Evolutionary conservation across 768 basidiomycete genomes (phyloP), one percentile per base, ranked within the genome.

Genomic region (Ramaria rubella): DNA sequence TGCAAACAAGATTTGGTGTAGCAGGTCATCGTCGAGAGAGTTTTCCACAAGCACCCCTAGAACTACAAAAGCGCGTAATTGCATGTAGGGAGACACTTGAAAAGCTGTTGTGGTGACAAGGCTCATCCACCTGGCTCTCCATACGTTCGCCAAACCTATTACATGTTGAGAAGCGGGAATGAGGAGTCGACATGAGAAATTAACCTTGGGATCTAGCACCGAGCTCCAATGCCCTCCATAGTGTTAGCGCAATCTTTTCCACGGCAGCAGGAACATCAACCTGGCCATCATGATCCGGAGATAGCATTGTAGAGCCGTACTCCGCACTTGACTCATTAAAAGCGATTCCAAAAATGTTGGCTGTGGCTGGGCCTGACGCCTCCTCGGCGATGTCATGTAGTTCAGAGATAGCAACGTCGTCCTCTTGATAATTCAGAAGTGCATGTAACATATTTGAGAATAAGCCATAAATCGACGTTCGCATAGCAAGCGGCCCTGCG

Each of bases 41-140:
- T 85, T 78, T 2, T 80, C 81, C 14, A 89, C 85, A 15, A 94
- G 77, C n/a, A 79, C 77, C 2, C 89, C 89, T 6, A 96, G 79
- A 2, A 87, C 83, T 24, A 87, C 80, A 68, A 94, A 95, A 0
- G 91, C 88, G 12, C 90, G 83, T 23, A 86, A 83, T 66, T 95
- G 94, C n/a, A 92, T 81, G 2, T 86, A 83, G 0, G 90, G 86
- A 2, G 88, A 90, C 46, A 86, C 79, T 64, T 95, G 94, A 73
- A 95, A 95, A 24, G 93, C 91, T 0, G 88, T 89, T 1, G 89
- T 82, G 1, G 89, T 87, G 14, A 92, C 82, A 57, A 95, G 68
- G 43, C 90, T 84, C 87, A 93, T 92, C 92, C 93, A 95, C 33
- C 94, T 78, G 27, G 93, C 91, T 59, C 86, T 81, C 94, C 94